Conservation (phyloP, 441 rosid genomes). For the Daphne laureola region DNA sequence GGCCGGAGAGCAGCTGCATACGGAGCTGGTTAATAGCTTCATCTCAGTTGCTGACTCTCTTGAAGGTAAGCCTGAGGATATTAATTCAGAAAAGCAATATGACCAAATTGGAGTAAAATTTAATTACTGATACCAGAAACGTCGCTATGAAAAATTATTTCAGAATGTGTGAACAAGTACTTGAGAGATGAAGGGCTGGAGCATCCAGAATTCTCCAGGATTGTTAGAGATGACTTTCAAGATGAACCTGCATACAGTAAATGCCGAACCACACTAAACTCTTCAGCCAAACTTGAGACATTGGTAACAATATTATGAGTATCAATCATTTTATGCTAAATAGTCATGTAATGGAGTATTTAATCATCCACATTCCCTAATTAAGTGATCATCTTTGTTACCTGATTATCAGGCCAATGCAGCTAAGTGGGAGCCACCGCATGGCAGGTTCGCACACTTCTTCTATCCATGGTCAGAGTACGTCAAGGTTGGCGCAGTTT, state of each 20-base stretch:
- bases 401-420: constrained; percentile 34
- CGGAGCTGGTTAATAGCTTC: constrained; percentile 43
- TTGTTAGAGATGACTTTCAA: constrained; percentile 53
- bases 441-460: constrained; percentile 51
- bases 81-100: neutral
- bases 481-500: constrained; percentile 56
- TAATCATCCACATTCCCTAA: no score
- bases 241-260: constrained; percentile 55
- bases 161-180: constrained; percentile 66
- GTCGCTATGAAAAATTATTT: constrained; percentile 4
- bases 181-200: constrained; percentile 40
- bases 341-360: no score
- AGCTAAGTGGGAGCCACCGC: constrained; percentile 70
- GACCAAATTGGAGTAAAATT: no score
- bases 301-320: constrained; percentile 29
- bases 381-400: no score
- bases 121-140: no score
- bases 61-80: constrained; percentile 31
- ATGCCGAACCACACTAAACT: constrained; percentile 40
- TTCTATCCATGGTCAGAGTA: constrained; percentile 67
- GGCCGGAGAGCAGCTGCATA: constrained; percentile 60
- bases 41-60: constrained; percentile 51
- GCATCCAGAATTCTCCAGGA: constrained; percentile 46
- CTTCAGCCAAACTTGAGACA: constrained; percentile 48
- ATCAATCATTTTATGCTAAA: no score